A percentile compares a stretch with the other conserved stretches of the same genome.
Conservation (phyloP, 2,329 filamentous ascomycete species). For the Cyphellophora attinorum region DNA sequence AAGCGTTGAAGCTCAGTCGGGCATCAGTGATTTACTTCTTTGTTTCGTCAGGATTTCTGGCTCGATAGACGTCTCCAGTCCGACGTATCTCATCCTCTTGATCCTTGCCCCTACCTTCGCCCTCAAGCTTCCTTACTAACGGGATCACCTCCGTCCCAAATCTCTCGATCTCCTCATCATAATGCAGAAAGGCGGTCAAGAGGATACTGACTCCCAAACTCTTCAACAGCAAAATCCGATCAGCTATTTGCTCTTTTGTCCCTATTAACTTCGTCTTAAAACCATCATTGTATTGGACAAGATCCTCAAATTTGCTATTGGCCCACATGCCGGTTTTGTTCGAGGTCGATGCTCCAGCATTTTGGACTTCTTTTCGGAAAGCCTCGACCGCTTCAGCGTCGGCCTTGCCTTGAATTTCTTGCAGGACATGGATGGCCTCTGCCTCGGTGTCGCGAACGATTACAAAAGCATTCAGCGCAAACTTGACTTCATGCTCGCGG, state of each 20-base stretch:
- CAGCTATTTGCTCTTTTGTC: constrained; percentile 57
- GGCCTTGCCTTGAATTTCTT: constrained; percentile 45
- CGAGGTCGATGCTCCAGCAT: constrained; percentile 37
- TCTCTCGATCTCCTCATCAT: constrained; percentile 42
- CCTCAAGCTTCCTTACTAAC: constrained; percentile 39
- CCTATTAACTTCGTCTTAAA: constrained; percentile 48
- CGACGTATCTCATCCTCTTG: constrained; percentile 35
- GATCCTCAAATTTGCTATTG: constrained; percentile 40
- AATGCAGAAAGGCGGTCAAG: constrained; percentile 41
- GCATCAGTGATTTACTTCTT: no score
- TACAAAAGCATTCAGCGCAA: constrained; percentile 37
- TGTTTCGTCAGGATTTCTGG: constrained; percentile 1
- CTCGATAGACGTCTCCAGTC: constrained; percentile 38
- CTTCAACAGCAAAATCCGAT: constrained; percentile 54
- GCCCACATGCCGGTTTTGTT: constrained; percentile 47
- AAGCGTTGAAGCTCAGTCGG: no score
- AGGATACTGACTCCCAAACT: constrained; percentile 31
- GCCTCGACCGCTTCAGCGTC: constrained; percentile 41
- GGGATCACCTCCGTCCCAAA: constrained; percentile 40
- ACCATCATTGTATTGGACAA: constrained; percentile 47
- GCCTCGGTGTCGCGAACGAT: constrained; percentile 42
- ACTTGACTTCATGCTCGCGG: constrained; percentile 36
- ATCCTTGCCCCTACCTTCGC: constrained; percentile 38
- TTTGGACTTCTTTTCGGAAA: constrained; percentile 40
- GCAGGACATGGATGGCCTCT: constrained; percentile 39